These are phyloP conservation scores for Starmerella vaccinii DNA, from an alignment of 805 yeast genomes.

Conservation along the genomic window DNA sequence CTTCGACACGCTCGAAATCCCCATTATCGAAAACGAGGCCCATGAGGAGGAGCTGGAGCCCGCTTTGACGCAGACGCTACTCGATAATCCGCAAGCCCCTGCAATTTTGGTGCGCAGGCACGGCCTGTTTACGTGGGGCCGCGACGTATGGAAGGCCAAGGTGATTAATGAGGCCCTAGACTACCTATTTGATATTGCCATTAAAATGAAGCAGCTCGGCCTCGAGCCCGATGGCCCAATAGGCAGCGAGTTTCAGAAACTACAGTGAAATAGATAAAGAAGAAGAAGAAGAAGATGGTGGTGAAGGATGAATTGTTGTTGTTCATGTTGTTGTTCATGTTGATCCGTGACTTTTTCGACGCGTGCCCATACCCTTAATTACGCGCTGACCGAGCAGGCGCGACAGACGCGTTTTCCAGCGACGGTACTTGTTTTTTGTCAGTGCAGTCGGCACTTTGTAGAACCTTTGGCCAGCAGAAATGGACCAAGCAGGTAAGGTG, in stretches of 20 bases:
- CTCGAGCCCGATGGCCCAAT: constrained; percentile 29
- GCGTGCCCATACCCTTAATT: constrained; percentile 11
- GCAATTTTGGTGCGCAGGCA: constrained; percentile 89
- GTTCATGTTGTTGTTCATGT: too few relatives aligned
- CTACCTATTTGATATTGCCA: constrained; percentile 72
- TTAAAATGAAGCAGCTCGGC: constrained; percentile 67
- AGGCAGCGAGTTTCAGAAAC: constrained; percentile 9
- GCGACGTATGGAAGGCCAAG: constrained; percentile 83
- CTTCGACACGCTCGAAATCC: constrained; percentile 67
- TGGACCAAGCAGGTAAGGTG: constrained; percentile 18
- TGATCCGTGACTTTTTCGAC: not conserved
- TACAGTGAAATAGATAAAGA: too few relatives aligned
- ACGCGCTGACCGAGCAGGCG: constrained; percentile 4
- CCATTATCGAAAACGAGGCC: constrained; percentile 84
- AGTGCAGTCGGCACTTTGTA: too few relatives aligned
- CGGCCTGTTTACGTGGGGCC: constrained; percentile 97
- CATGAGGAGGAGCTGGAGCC: constrained; percentile 71
- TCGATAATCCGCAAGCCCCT: constrained; percentile 62
- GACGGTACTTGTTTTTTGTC: too few relatives aligned
- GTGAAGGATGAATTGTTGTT: too few relatives aligned
- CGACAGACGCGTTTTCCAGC: not conserved
- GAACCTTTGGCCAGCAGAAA: not conserved
- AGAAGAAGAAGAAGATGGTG: too few relatives aligned
- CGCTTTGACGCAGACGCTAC: constrained; percentile 51
- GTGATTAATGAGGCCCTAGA: constrained; percentile 88